phyloP scores from a whole-genome alignment of 2,329 filamentous ascomycete genomes.

The Endothia cerciana region DNA sequence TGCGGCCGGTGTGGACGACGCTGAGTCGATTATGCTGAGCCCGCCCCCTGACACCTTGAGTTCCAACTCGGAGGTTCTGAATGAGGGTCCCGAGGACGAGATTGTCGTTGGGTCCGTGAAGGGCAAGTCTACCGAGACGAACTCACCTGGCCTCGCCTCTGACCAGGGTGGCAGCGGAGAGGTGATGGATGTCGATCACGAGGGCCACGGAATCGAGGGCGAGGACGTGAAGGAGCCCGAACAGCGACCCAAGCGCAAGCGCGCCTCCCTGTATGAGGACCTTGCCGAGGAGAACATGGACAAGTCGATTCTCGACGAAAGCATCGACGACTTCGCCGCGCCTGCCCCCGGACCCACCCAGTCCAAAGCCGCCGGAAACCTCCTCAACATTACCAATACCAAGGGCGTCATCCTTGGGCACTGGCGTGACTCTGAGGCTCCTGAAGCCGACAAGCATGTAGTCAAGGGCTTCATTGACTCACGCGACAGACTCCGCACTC shows the following conservation, averaged over 20 bases:
- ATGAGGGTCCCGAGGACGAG: slow-evolving; percentile 52
- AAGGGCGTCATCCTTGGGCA: slow-evolving; percentile 60
- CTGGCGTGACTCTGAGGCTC: slow-evolving; percentile 62
- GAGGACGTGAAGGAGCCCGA: slow-evolving; percentile 1
- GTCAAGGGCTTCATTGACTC: slow-evolving; percentile 67
- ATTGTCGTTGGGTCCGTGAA: slow-evolving; percentile 53
- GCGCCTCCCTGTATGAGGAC: slow-evolving; percentile 54
- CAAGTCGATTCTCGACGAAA: slow-evolving; percentile 38
- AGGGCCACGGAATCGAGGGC: not conserved
- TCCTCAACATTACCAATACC: slow-evolving; percentile 37
- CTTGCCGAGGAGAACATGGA: slow-evolving; percentile 53
- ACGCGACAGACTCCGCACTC: slow-evolving; percentile 62
- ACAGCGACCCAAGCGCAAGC: slow-evolving; percentile 59
- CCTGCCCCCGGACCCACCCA: slow-evolving; percentile 10
- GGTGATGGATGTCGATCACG: slow-evolving; percentile 15
- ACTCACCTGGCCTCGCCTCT: slow-evolving; percentile 40
- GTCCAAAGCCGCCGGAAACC: slow-evolving; percentile 32
- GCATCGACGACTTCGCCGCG: slow-evolving; percentile 33
- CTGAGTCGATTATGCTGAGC: slow-evolving; percentile 50
- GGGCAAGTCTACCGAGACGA: slow-evolving; percentile 44
- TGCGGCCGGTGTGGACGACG: slow-evolving; percentile 42
- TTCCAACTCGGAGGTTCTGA: slow-evolving; percentile 37
- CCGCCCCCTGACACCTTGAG: slow-evolving; percentile 46
- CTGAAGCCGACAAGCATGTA: slow-evolving; percentile 56
- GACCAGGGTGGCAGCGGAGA: slow-evolving; percentile 44